phyloP scores from a whole-genome alignment of 192 early-diverging fungal species.

The Fimicolochytrium jonesii region DNA sequence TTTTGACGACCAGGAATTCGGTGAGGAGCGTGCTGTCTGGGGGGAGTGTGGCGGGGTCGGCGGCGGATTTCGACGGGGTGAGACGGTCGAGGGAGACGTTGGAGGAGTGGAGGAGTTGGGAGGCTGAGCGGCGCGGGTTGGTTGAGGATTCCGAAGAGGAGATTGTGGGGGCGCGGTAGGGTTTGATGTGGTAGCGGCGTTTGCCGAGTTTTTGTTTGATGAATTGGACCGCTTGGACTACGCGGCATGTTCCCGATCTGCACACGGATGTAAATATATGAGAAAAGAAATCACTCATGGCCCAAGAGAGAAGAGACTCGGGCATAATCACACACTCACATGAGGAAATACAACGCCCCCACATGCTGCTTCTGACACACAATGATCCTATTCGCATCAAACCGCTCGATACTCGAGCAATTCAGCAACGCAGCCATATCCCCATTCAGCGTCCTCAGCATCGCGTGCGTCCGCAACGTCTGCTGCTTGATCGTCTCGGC shows the following conservation, averaged over 20 bases:
- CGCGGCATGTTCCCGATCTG: conserved; percentile 36
- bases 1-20: conserved; percentile 31
- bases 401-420: conserved; percentile 21
- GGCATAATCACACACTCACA: conserved; percentile 22
- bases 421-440: conserved; percentile 18
- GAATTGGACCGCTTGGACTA: conserved; percentile 32
- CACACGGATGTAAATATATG: no score
- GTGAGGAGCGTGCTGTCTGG: conserved; percentile 8
- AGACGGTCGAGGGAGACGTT: neutral
- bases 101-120: neutral
- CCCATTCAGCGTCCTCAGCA: conserved; percentile 28
- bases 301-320: no score
- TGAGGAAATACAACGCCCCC: conserved; percentile 30
- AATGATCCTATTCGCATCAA: conserved; percentile 22
- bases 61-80: neutral
- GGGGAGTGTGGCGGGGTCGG: neutral
- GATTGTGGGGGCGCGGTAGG: no score
- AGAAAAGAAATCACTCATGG: no score
- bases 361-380: conserved; percentile 24
- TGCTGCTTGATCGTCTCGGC: conserved; percentile 19
- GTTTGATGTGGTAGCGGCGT: conserved; percentile 1
- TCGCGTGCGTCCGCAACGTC: conserved; percentile 11
- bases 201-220: conserved; percentile 17
- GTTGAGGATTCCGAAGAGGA: no score
- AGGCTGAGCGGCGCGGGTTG: neutral